Percentiles rank a stretch among this genome's conserved stretches.
Conservation (phyloP, 768 basidiomycete species). For the Phylloporus sp. region DNA sequence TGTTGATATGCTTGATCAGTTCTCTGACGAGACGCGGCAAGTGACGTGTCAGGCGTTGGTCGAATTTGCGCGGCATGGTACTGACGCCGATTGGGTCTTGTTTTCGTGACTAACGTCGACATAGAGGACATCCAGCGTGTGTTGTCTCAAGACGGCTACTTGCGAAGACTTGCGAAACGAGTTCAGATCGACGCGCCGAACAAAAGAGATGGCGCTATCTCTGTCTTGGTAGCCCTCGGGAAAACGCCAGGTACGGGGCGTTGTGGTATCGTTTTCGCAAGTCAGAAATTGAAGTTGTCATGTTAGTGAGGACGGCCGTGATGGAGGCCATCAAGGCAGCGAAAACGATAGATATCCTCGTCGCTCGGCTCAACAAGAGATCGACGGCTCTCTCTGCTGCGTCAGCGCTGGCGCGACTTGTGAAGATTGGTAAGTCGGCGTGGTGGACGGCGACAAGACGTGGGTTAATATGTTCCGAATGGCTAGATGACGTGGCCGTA, state of each 20-base stretch:
- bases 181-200: constrained; percentile 2
- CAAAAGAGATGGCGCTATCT: constrained; percentile 17
- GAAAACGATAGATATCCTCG: constrained; percentile 14
- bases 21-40: constrained; percentile 18
- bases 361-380: constrained; percentile 14
- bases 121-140: constrained; percentile 9
- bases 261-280: not conserved
- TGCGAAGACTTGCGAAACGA: constrained; percentile 15
- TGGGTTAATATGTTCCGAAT: not conserved
- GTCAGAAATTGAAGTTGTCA: not conserved
- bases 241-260: not conserved
- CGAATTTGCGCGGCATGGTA: constrained; percentile 18
- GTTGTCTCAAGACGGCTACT: constrained; percentile 5
- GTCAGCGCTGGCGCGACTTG: constrained; percentile 13
- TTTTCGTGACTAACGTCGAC: not conserved
- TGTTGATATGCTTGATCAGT: constrained; percentile 18
- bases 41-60: constrained; percentile 11
- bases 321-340: constrained; percentile 11
- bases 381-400: constrained; percentile 20
- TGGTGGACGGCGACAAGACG: not conserved
- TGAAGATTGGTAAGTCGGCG: constrained; percentile 16
- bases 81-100: not conserved
- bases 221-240: constrained; percentile 16
- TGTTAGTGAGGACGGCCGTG: constrained; percentile 7
- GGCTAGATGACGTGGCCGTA: constrained; percentile 15